Base-by-base conservation (phyloP, 1,284 basidiomycete species). In the Rhodotorula sp. region DNA sequence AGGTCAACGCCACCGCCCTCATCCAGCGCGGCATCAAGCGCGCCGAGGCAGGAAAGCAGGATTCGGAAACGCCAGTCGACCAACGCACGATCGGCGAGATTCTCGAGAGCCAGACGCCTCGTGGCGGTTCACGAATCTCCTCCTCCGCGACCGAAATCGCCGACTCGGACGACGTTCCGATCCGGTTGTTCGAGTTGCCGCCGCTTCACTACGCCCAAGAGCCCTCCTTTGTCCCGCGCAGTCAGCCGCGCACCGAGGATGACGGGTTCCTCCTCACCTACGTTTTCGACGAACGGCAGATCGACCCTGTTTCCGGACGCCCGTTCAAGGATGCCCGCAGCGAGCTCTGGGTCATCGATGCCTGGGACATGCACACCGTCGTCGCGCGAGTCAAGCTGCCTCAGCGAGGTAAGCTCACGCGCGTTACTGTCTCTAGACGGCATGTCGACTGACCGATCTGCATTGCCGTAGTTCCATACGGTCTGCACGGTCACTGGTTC, bases 341-440 rank as follows among this genome's bases (percentile, higher is more conserved):
- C 39, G 84, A 85, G 75, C 73, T 85, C 7, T 85, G 84, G 83
- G 81, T 85, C 60, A 79, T 85, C 59, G 83, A 85, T 58, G 84
- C 84, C 0, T 79, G 79, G 69, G 71, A 75, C 26, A 83, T 83
- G 81, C 61, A 69, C 10, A 79, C 81, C 12, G 77, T 85, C 20
- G 79, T 83, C 0, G 81, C 80, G 57, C 80, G 82, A n/a, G 77
- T 85, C 71, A 79, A 82, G 70, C 73, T 85, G 23, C 84, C 84
- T 20, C 82, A 84, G 67, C 76, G 84, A 56, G 82, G 75, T 76
- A 47, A 51, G 74, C 31, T 0, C 10, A 21, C 4, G 8, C 3
- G 12, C 26, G 3, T 6, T 7, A 15, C 29, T 8, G 18, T 46
- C 2, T 39, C 57, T 20, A 3, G 16, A 46, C 3, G 3, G n/a